These are phyloP conservation scores for Baeospora myosura DNA, from an alignment of 1,284 basidiomycete genomes.

Conservation along the genomic window DNA sequence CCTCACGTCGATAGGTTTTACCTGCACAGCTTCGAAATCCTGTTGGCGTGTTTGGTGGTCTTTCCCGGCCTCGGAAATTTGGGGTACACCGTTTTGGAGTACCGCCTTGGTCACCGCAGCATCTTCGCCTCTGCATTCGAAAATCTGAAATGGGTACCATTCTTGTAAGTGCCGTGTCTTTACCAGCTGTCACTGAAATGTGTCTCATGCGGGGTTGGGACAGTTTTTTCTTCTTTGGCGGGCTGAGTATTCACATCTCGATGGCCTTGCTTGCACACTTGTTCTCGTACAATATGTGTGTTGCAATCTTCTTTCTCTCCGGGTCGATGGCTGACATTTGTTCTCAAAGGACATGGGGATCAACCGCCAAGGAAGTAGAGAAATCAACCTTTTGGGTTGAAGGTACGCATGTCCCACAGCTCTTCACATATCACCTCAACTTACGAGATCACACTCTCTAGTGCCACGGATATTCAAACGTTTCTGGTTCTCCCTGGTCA, in stretches of 20 bases:
- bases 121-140: slow-evolving; percentile 50
- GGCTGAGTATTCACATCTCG: slow-evolving; percentile 68
- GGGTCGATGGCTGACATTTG: too few relatives aligned
- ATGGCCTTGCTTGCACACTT: slow-evolving; percentile 72
- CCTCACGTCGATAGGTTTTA: slow-evolving; percentile 62
- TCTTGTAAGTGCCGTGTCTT: slow-evolving; percentile 50
- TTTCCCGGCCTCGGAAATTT: slow-evolving; percentile 74
- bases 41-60: slow-evolving; percentile 69
- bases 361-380: slow-evolving; percentile 74
- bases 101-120: slow-evolving; percentile 61
- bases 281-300: slow-evolving; percentile 58
- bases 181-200: not conserved
- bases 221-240: slow-evolving; percentile 82
- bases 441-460: slow-evolving; percentile 14
- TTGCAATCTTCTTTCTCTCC: too few relatives aligned
- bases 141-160: slow-evolving; percentile 72
- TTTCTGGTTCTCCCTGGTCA: slow-evolving; percentile 61
- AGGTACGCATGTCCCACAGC: too few relatives aligned
- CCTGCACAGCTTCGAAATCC: slow-evolving; percentile 67
- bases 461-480: slow-evolving; percentile 71
- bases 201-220: slow-evolving; percentile 7
- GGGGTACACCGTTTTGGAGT: slow-evolving; percentile 67
- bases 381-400: slow-evolving; percentile 84
- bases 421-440: not conserved
- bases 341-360: slow-evolving; percentile 72